Percentiles rank a stretch among this genome's conserved stretches.
Conservation (phyloP, 73 alveolate species). For the Stentor roeselii region DNA sequence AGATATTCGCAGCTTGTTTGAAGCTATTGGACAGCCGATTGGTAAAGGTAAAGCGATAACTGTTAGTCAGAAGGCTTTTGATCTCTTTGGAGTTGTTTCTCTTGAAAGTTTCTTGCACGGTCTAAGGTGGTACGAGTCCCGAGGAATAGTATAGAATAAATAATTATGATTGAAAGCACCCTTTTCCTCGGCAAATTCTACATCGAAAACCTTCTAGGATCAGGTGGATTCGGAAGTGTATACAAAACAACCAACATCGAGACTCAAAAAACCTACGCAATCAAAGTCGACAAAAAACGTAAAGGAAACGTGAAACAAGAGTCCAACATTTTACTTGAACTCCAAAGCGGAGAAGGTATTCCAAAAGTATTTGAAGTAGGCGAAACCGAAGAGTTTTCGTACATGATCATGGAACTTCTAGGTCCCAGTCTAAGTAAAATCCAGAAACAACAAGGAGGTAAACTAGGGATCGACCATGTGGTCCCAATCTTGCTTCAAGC, state of each 20-base stretch:
- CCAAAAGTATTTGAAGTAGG: conserved; percentile 23
- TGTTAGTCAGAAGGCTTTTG: conserved; percentile 53
- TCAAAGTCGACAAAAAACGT: conserved; percentile 4
- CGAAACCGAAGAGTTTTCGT: neutral
- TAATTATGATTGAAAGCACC: neutral
- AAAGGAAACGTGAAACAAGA: neutral
- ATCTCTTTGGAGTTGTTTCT: conserved; percentile 27
- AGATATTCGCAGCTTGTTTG: conserved; percentile 51
- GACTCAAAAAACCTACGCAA: neutral
- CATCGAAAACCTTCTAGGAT: conserved; percentile 4
- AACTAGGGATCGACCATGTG: neutral
- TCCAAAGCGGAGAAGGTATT: conserved; percentile 13
- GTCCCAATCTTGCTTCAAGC: neutral
- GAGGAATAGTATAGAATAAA: neutral
- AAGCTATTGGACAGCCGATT: conserved; percentile 48
- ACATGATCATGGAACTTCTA: neutral
- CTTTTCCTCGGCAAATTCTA: neutral
- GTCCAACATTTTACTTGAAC: neutral
- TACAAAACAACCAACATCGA: neutral
- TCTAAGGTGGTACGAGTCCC: conserved; percentile 16
- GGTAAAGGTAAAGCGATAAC: conserved; percentile 62
- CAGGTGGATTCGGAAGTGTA: conserved; percentile 24
- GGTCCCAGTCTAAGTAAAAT: neutral
- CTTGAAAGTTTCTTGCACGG: neutral
- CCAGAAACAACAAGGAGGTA: conserved; percentile 16